Evolutionary conservation across 768 basidiomycete species (phyloP).

Genomic region (Kwoniella dendrophila): DNA sequence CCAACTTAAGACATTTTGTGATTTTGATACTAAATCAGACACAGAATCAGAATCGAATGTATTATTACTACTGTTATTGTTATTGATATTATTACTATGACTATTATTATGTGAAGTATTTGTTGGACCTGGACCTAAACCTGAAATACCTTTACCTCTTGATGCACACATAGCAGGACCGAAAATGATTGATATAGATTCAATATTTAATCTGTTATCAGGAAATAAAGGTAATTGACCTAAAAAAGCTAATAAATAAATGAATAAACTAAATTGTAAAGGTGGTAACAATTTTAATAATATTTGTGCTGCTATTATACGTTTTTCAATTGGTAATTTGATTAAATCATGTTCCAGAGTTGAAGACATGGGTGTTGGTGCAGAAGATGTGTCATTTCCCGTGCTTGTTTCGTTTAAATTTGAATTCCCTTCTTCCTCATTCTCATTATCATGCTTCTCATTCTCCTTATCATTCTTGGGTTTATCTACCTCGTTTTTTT

Average conservation of each 20-base stretch:
- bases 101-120: background rate
- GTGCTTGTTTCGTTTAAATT: background rate
- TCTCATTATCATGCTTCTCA: too few relatives aligned
- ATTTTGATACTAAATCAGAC: constrained; percentile 32
- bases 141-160: constrained; percentile 39
- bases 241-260: constrained; percentile 75
- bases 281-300: constrained; percentile 62
- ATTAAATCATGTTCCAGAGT: constrained; percentile 12
- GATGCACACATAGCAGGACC: constrained; percentile 56
- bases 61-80: background rate
- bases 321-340: constrained; percentile 29
- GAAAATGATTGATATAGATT: constrained; percentile 61
- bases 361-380: background rate
- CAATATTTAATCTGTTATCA: constrained; percentile 61
- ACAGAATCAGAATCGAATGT: constrained; percentile 36
- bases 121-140: constrained; percentile 31
- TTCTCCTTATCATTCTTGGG: too few relatives aligned
- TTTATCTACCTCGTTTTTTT: too few relatives aligned
- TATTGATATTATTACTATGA: background rate
- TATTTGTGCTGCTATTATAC: constrained; percentile 59
- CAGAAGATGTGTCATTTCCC: background rate
- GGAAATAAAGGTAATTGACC: constrained; percentile 63
- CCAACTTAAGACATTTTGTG: constrained; percentile 40
- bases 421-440: background rate
- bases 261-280: constrained; percentile 68